phyloP scores from a whole-genome alignment of 1,284 basidiomycete genomes.

The Cryptococcus sp. region DNA sequence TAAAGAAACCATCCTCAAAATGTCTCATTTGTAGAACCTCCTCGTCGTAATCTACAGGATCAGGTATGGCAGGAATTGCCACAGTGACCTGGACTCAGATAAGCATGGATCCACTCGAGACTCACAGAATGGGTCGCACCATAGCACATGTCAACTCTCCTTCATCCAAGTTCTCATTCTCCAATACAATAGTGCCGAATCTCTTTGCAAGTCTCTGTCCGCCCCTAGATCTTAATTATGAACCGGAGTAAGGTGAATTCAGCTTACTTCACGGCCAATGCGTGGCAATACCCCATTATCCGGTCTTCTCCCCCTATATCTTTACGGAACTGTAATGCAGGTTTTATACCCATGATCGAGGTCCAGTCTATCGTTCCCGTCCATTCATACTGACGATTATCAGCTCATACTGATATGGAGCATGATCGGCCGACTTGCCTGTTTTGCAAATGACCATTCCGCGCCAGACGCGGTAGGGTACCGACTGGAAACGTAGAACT shows the following conservation, averaged over 20 bases:
- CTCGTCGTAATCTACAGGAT: conserved; percentile 12
- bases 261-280: conserved; percentile 58
- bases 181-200: conserved; percentile 63
- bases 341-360: conserved; percentile 21
- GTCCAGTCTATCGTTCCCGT: conserved; percentile 36
- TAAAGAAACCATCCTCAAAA: conserved; percentile 31
- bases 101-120: no score
- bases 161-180: conserved; percentile 47
- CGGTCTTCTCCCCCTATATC: conserved; percentile 77
- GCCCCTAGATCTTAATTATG: conserved; percentile 49
- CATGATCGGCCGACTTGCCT: no score
- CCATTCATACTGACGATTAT: conserved; percentile 23
- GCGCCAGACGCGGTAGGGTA: no score
- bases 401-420: no score
- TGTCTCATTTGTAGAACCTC: conserved; percentile 24
- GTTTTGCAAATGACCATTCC: no score
- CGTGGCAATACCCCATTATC: conserved; percentile 71
- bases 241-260: no score
- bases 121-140: conserved; percentile 25
- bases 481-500: no score
- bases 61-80: conserved; percentile 31
- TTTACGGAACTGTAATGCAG: conserved; percentile 70
- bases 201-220: conserved; percentile 62
- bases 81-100: conserved; percentile 32
- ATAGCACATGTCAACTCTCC: conserved; percentile 68